Base-by-base conservation (phyloP, 2,329 filamentous ascomycete genomes). In the Exserohilum rostratum region DNA sequence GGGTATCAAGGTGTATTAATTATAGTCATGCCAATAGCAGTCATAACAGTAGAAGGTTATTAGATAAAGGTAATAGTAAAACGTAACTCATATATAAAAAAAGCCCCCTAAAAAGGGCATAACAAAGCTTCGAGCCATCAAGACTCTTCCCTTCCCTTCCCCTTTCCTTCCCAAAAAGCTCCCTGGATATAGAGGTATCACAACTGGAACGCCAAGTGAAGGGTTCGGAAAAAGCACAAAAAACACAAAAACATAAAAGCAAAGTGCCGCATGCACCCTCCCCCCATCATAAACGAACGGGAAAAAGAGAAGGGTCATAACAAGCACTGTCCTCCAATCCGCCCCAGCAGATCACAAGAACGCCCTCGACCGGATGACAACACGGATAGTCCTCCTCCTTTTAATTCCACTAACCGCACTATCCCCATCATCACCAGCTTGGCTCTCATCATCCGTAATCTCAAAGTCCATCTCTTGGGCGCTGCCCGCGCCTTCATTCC, bases 341-440 rank as follows among this genome's bases (percentile, higher is more conserved):
- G 5, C 30, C 6, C 40, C 9, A 35, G 38, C 22, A 31, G 30
- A 46, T 61, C 55, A 73, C 55, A 73, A 58, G 58, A 73, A 73
- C 65, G 70, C 70, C 69, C 70, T 65, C 11, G 67, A 70, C 61
- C 69, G 38, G n/a, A 73, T 72, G 46, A 72, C 55, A 34, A 71
- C 63, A 46, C 69, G 57, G 33, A 73, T 66, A 51, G 69, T 72
- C 48, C 66, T 56, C 50, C 63, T 70, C 54, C 70, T 54, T 54
- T 63, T 68, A 4, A 72, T 17, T 13, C 62, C 68, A 49, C 61
- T 58, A 5, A 51, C 58, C 17, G 50, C 55, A 11, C 48, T 57
- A 37, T 52, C 56, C 11, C 50, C 58, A 27, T 60, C 53, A 35
- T 58, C 58, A n/a, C 62, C 61, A 29, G 27, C 48, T 34, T 62